Percentiles rank a stretch among this genome's conserved stretches.
phyloP scores from a whole-genome alignment of 106 monocot genomes.

The Acanthochlamys bracteata region DNA sequence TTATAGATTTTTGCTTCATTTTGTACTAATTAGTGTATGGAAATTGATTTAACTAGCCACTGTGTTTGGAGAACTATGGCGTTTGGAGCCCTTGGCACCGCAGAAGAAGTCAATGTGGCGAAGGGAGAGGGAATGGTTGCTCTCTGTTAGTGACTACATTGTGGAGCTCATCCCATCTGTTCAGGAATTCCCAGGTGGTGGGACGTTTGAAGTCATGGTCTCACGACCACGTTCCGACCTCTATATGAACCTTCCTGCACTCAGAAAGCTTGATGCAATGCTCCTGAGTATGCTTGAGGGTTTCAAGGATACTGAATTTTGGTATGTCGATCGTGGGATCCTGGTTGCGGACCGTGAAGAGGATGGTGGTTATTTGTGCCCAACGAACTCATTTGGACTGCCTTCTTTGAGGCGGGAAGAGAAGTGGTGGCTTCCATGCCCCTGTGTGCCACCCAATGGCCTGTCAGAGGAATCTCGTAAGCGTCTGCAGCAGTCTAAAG shows the following conservation, averaged over 20 bases:
- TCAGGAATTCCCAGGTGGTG: constrained; percentile 86
- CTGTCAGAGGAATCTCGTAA: constrained; percentile 59
- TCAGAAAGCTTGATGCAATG: constrained; percentile 90
- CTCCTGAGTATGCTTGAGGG: constrained; percentile 79
- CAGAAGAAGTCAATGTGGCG: constrained; percentile 92
- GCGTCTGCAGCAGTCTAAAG: constrained; percentile 67
- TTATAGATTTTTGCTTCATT: not conserved
- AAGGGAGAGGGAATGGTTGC: constrained; percentile 91
- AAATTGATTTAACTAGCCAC: constrained; percentile 40
- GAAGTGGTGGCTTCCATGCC: constrained; percentile 98
- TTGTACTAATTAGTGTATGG: not conserved
- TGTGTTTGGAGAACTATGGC: constrained; percentile 89
- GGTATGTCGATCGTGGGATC: constrained; percentile 86
- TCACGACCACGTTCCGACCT: constrained; percentile 69
- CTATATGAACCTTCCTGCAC: constrained; percentile 81
- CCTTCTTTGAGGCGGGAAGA: constrained; percentile 76
- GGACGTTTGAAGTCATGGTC: constrained; percentile 89
- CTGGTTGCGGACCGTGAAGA: constrained; percentile 48
- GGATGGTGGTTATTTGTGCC: constrained; percentile 22
- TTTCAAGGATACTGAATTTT: constrained; percentile 75
- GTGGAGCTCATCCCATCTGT: constrained; percentile 82
- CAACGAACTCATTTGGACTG: constrained; percentile 42
- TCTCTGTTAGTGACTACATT: constrained; percentile 78
- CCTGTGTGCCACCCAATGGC: constrained; percentile 66
- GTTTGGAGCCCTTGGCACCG: constrained; percentile 69